Evolutionary conservation across 2,329 filamentous ascomycete genomes (phyloP).

Genomic region (Colletotrichum lupini): DNA sequence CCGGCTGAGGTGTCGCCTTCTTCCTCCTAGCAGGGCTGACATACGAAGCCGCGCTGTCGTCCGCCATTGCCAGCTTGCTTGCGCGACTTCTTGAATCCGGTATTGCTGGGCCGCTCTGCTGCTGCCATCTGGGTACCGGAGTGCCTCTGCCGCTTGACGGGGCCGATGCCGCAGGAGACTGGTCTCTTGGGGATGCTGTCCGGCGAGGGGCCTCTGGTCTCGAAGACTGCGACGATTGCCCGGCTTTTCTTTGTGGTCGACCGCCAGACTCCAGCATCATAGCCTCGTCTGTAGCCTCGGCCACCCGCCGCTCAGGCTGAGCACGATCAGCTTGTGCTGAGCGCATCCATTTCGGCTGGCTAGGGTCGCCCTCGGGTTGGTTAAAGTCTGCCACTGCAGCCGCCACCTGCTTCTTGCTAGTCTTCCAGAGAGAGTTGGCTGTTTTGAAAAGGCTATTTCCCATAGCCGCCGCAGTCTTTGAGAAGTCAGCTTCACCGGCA

Average conservation of each 20-base stretch:
- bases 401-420: constrained; percentile 90
- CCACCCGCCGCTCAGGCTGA: constrained; percentile 46
- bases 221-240: constrained; percentile 45
- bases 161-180: constrained; percentile 60
- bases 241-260: constrained; percentile 59
- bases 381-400: constrained; percentile 91
- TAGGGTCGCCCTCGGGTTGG: constrained; percentile 76
- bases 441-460: constrained; percentile 90
- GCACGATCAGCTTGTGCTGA: constrained; percentile 63
- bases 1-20: constrained; percentile 64
- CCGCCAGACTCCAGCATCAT: constrained; percentile 79
- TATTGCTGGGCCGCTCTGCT: constrained; percentile 59
- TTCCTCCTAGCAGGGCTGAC: constrained; percentile 87
- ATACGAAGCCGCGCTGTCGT: constrained; percentile 85
- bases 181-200: constrained; percentile 52
- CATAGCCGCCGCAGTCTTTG: constrained; percentile 84
- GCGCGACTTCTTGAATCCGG: constrained; percentile 70
- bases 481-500: constrained; percentile 75
- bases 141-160: constrained; percentile 54
- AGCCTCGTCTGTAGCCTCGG: constrained; percentile 75
- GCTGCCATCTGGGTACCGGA: constrained; percentile 71
- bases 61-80: constrained; percentile 79
- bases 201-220: constrained; percentile 41
- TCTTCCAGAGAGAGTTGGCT: constrained; percentile 95
- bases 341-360: constrained; percentile 95